Conservation (phyloP, 1,139 yeast species). For the Hanseniaspora uvarum region DNA sequence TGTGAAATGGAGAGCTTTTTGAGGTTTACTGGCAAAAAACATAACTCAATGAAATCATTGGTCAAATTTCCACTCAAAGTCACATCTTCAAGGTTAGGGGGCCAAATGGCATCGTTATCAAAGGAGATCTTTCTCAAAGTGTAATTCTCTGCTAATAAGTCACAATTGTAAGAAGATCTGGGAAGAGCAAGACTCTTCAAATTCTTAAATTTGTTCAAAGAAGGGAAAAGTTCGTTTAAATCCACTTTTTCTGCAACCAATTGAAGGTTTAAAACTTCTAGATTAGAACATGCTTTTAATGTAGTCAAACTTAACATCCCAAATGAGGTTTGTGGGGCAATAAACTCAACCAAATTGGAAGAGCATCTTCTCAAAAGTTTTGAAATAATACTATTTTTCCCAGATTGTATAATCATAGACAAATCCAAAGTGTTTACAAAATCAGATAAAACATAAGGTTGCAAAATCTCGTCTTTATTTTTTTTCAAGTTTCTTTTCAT, state of each 20-base stretch:
- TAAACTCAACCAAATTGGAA: conserved; percentile 49
- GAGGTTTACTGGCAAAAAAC: conserved; percentile 62
- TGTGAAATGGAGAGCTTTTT: conserved; percentile 69
- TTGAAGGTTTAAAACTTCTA: conserved; percentile 66
- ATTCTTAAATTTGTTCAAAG: conserved; percentile 51
- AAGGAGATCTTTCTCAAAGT: neutral
- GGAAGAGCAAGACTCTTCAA: conserved; percentile 79
- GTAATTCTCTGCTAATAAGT: conserved; percentile 21
- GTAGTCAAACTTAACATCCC: conserved; percentile 82
- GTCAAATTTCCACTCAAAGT: conserved; percentile 84
- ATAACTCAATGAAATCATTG: conserved; percentile 58
- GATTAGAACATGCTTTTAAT: conserved; percentile 53
- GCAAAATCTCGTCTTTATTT: conserved; percentile 9
- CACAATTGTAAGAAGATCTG: conserved; percentile 71
- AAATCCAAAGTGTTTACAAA: conserved; percentile 53
- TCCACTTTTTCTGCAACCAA: conserved; percentile 86
- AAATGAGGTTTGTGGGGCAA: conserved; percentile 92
- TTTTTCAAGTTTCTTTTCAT: conserved; percentile 19
- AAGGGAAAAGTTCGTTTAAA: conserved; percentile 62
- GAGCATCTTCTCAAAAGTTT: conserved; percentile 69
- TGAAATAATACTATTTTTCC: conserved; percentile 87
- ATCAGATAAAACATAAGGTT: conserved; percentile 26
- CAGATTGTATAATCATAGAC: conserved; percentile 72
- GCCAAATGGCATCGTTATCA: conserved; percentile 49
- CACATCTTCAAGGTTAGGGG: conserved; percentile 57